Evolutionary conservation across 768 basidiomycete genomes (phyloP).

Genomic region (Phaffia tasmanica): DNA sequence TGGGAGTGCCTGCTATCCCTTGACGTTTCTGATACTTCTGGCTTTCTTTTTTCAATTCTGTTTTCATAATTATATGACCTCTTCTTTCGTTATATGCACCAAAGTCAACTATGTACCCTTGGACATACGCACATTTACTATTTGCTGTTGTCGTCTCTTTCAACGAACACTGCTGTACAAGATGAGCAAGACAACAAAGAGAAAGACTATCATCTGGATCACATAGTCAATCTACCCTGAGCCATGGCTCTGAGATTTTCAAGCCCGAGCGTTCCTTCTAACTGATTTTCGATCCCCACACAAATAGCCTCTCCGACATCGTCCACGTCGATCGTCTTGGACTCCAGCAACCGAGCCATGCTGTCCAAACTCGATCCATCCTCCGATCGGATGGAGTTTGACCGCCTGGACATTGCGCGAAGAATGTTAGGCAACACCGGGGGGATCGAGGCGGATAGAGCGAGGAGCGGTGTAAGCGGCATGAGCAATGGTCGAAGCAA

Average conservation of each 20-base stretch:
- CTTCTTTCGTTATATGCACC: no score
- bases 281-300: slow-evolving; percentile 15
- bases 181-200: no score
- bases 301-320: slow-evolving; percentile 76
- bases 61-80: no score
- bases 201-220: no score
- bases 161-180: no score
- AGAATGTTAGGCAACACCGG: slow-evolving; percentile 59
- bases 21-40: no score
- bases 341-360: slow-evolving; percentile 48
- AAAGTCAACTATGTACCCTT: no score
- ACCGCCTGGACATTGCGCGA: slow-evolving; percentile 43
- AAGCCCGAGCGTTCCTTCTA: slow-evolving; percentile 5
- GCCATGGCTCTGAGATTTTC: not conserved
- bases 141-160: no score
- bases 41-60: no score
- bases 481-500: slow-evolving; percentile 82
- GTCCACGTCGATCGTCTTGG: slow-evolving; percentile 89
- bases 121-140: no score
- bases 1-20: no score
- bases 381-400: slow-evolving; percentile 30
- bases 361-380: slow-evolving; percentile 27
- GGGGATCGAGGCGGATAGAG: slow-evolving; percentile 60
- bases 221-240: no score
- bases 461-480: slow-evolving; percentile 69